Base-by-base conservation (phyloP, 305 asterid species). In the Rubia balearica region DNA sequence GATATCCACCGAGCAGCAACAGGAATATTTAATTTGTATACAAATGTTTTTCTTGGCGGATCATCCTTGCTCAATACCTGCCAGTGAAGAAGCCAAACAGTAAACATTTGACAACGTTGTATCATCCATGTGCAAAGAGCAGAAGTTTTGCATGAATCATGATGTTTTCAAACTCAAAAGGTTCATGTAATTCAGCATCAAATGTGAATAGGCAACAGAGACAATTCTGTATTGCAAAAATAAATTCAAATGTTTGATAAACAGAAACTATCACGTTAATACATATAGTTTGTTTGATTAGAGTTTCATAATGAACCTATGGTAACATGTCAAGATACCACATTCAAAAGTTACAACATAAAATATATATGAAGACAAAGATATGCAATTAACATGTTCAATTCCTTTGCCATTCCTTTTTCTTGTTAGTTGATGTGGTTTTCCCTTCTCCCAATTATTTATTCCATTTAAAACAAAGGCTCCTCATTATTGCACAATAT, bases 1-100 rank as follows among this genome's bases (percentile, higher is more conserved):
- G 96, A 89, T 80, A 95, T 88, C 90, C 92, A 95, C 68, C 85
- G 89, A 77, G 99, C 92, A 82, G 96, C 85, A 71, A 95, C 98
- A 78, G 99, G 97, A 84, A 89, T 85, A 74, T 86, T 89, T 84
- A 95, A 78, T 83, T 76, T 90, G 81, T 95, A 95, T 65, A 90
- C 89, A 71, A 83, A 95, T 68, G 98, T 95, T 88, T 90, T 95
- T 71, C 88, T 83, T 12, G 96, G 92, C 57, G 98, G 98, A 79
- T 84, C 97, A 74, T 95, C 97, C 80, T 86, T 83, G 79, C 92
- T 91, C 83, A 87, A 85, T 73, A 91, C 90, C 99, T 95, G 82
- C 70, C 68, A 67, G 22, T 64, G 22, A 71, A n/a, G n/a, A 59
- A 30, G 17, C 17, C 17, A 64, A 5, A 8, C 3, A 22, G 5